Evolutionary conservation across 2,329 filamentous ascomycete species (phyloP), one percentile per base, ranked within the genome.

Genomic region (Ambrosiella cleistominuta): DNA sequence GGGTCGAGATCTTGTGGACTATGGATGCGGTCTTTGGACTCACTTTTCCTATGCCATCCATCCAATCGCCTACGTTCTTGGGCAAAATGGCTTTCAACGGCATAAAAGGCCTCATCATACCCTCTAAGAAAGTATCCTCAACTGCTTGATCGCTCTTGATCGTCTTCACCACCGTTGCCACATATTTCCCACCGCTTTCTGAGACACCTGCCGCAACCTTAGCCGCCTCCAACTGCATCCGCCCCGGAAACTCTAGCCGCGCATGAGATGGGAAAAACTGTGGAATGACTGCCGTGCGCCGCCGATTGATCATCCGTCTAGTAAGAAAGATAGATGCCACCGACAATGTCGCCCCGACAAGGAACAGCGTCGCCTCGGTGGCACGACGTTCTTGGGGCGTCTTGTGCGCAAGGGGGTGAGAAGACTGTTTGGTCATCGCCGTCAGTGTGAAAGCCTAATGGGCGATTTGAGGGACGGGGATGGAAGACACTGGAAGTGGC

Each of bases 331-430:
- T 74, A 1, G 88, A 87, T 62, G 89, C 75, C 19, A 79, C 72
- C 63, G 94, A 78, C 70, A 95, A 94, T 58, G 80, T 75, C 9
- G 86, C 77, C 47, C 91, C 91, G 61, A 83, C 81, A 64, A 83
- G 74, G 69, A 93, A 84, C 60, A 95, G 70, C 27, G 81, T 75
- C 12, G 88, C 70, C 68, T 89, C 83, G 57, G 76, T 76, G 54
- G 78, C 67, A 45, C 74, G 77, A 65, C 80, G 77, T 54, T 70
- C 66, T 13, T 74, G 73, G 55, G 73, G 27, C 27, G 3, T 27
- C 27, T 27, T 27, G 27, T 27, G 27, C 27, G 27, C 3, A 27
- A 27, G 27, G 27, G 2, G 27, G 27, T 27, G 27, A 27, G 27
- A 27, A 27, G 27, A 27, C 27, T 27, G 27, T 3, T 27, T 3